A percentile compares a stretch with the other conserved stretches of the same genome.
Evolutionary conservation across 1,139 yeast genomes (phyloP).

Genomic region (Yamadazyma membranifaciens): DNA sequence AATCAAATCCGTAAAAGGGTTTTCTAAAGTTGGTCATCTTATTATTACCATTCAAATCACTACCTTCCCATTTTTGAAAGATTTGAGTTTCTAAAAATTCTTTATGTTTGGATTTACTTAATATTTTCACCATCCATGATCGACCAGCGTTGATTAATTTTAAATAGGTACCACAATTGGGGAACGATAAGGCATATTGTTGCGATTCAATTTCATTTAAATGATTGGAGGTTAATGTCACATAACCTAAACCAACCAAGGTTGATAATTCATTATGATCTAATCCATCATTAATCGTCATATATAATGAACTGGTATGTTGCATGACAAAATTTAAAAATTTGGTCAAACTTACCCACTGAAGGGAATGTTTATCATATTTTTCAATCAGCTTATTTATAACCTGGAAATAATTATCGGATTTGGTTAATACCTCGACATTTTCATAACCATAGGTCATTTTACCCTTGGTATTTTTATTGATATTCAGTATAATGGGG

Average conservation of each 20-base stretch:
- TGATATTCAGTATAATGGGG: slow-evolving; percentile 43
- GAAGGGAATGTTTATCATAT: background rate
- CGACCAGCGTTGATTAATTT: slow-evolving; percentile 48
- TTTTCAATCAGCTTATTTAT: slow-evolving; percentile 13
- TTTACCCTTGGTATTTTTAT: slow-evolving; percentile 31
- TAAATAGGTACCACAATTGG: slow-evolving; percentile 59
- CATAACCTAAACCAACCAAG: slow-evolving; percentile 51
- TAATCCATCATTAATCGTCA: slow-evolving; percentile 23
- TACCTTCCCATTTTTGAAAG: slow-evolving; percentile 50
- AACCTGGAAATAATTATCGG: slow-evolving; percentile 22
- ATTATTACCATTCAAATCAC: slow-evolving; percentile 22
- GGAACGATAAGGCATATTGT: slow-evolving; percentile 53
- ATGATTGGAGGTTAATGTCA: slow-evolving; percentile 52
- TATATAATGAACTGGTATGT: slow-evolving; percentile 35
- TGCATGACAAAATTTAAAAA: slow-evolving; percentile 22
- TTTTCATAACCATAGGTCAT: slow-evolving; percentile 47
- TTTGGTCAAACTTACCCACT: slow-evolving; percentile 17
- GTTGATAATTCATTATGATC: slow-evolving; percentile 24
- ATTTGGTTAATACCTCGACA: slow-evolving; percentile 36
- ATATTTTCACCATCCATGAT: slow-evolving; percentile 47
- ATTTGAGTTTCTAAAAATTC: slow-evolving; percentile 55
- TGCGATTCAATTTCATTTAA: slow-evolving; percentile 45
- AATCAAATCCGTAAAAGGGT: slow-evolving; percentile 58
- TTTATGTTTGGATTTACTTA: slow-evolving; percentile 44
- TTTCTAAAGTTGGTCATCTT: slow-evolving; percentile 48